Evolutionary conservation across 768 basidiomycete species (phyloP).

Genomic region (Boletus edulis): DNA sequence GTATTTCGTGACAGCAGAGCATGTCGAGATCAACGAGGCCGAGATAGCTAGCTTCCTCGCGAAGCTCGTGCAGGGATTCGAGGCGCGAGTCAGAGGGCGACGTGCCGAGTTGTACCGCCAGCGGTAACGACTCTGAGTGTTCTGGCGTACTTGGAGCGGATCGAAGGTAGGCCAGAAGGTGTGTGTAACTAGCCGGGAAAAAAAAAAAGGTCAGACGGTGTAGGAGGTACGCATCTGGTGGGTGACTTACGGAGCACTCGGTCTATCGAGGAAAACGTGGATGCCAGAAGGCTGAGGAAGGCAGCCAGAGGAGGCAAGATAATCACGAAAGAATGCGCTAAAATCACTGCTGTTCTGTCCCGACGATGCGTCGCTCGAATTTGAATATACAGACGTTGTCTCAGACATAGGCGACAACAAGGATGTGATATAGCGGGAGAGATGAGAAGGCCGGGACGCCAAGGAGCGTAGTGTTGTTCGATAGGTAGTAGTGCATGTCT

Average conservation of each 20-base stretch:
- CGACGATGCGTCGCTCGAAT: constrained; percentile 37
- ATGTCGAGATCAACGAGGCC: constrained; percentile 60
- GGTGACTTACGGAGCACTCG: constrained; percentile 72
- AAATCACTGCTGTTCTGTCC: constrained; percentile 33
- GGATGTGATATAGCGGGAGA: constrained; percentile 55
- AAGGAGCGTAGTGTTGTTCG: constrained; percentile 68
- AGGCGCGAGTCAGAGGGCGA: constrained; percentile 43
- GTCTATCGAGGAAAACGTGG: constrained; percentile 77
- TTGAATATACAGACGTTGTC: constrained; percentile 57
- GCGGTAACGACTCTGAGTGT: constrained; percentile 55
- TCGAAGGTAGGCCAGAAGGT: constrained; percentile 72
- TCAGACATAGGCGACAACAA: constrained; percentile 43
- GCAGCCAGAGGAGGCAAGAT: constrained; percentile 60
- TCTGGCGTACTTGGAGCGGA: constrained; percentile 46
- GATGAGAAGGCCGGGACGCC: constrained; percentile 63
- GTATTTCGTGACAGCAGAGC: constrained; percentile 68
- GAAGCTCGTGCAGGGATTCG: constrained; percentile 68
- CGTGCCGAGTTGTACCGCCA: constrained; percentile 48
- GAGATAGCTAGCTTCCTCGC: constrained; percentile 79
- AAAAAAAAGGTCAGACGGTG: constrained; percentile 1
- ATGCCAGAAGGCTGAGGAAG: constrained; percentile 47
- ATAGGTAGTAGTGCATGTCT: constrained; percentile 67
- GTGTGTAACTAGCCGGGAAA: constrained; percentile 51
- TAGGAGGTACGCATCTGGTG: not conserved
- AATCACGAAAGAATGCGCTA: constrained; percentile 55